Evolutionary conservation across 768 basidiomycete genomes (phyloP).

Genomic region (Tephrocybe sp.): DNA sequence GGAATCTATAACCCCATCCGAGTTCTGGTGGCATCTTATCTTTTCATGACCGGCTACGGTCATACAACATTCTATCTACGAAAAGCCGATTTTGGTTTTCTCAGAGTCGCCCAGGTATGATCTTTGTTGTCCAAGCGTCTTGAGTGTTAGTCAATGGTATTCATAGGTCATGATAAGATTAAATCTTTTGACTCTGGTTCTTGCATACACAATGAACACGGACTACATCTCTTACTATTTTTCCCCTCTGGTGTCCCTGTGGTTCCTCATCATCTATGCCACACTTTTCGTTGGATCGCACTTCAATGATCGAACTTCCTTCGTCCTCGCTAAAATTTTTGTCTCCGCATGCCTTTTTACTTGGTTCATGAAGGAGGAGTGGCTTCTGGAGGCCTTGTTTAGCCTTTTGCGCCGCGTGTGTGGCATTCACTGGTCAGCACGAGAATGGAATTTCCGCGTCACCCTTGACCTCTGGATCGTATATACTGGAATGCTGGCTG

Average conservation of each 20-base stretch:
- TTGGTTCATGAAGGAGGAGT: slow-evolving; percentile 59
- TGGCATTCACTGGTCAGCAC: slow-evolving; percentile 78
- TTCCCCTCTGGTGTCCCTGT: slow-evolving; percentile 85
- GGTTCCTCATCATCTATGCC: slow-evolving; percentile 83
- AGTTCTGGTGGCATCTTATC: slow-evolving; percentile 82
- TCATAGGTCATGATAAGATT: slow-evolving; percentile 71
- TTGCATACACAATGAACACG: slow-evolving; percentile 91
- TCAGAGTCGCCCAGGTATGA: slow-evolving; percentile 68
- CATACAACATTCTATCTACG: slow-evolving; percentile 87
- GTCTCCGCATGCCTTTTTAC: slow-evolving; percentile 63
- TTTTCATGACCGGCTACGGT: slow-evolving; percentile 94
- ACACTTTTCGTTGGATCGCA: slow-evolving; percentile 72
- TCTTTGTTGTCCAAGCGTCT: neutral
- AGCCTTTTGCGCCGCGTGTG: slow-evolving; percentile 58
- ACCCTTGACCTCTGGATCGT: slow-evolving; percentile 88
- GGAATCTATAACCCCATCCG: slow-evolving; percentile 94
- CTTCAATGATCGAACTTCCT: slow-evolving; percentile 65
- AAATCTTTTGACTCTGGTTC: slow-evolving; percentile 77
- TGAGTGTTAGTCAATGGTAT: slow-evolving; percentile 3
- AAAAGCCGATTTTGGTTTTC: slow-evolving; percentile 83
- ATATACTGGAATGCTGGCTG: slow-evolving; percentile 80
- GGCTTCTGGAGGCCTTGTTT: slow-evolving; percentile 67
- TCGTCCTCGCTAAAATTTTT: slow-evolving; percentile 71
- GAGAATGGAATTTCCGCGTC: slow-evolving; percentile 88
- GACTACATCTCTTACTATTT: slow-evolving; percentile 92